Evolutionary conservation across 2,329 filamentous ascomycete species (phyloP).

Genomic region (Monilinia vaccinii-corymbosi): DNA sequence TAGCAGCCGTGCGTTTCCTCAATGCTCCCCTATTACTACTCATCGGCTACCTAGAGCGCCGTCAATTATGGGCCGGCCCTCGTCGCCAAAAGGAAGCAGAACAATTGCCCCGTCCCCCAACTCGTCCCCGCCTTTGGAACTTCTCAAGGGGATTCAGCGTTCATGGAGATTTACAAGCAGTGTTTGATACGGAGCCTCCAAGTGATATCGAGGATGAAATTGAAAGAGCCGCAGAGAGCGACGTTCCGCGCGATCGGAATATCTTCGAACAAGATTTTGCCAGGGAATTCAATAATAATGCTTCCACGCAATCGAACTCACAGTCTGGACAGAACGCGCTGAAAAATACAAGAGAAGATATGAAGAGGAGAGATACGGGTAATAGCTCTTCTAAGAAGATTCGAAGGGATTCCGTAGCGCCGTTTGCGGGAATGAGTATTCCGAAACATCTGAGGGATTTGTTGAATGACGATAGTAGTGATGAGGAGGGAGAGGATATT

Average conservation of each 20-base stretch:
- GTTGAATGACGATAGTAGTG: constrained; percentile 17
- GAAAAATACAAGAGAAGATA: not conserved
- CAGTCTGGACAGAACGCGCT: not conserved
- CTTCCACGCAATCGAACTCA: not conserved
- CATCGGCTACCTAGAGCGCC: constrained; percentile 63
- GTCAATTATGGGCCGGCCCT: constrained; percentile 48
- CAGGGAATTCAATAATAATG: constrained; percentile 12
- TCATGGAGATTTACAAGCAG: constrained; percentile 28
- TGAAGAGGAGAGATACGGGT: not conserved
- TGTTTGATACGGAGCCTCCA: constrained; percentile 27
- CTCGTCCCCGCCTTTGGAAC: constrained; percentile 21
- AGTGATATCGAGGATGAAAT: constrained; percentile 21
- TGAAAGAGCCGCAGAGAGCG: constrained; percentile 8
- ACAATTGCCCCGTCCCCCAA: constrained; percentile 16
- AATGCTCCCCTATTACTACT: constrained; percentile 67
- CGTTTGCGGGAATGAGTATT: constrained; percentile 20
- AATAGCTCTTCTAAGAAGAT: not conserved
- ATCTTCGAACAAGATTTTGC: constrained; percentile 13
- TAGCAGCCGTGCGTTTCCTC: constrained; percentile 62
- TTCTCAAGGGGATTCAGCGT: constrained; percentile 25
- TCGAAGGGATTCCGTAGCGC: constrained; percentile 23
- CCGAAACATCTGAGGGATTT: constrained; percentile 18
- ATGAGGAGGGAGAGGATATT: constrained; percentile 16
- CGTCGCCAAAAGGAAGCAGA: constrained; percentile 18
- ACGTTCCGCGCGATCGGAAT: constrained; percentile 9